These are phyloP conservation scores for Nigrograna mackinnonii DNA, from an alignment of 2,329 filamentous ascomycete genomes.

Conservation along the genomic window DNA sequence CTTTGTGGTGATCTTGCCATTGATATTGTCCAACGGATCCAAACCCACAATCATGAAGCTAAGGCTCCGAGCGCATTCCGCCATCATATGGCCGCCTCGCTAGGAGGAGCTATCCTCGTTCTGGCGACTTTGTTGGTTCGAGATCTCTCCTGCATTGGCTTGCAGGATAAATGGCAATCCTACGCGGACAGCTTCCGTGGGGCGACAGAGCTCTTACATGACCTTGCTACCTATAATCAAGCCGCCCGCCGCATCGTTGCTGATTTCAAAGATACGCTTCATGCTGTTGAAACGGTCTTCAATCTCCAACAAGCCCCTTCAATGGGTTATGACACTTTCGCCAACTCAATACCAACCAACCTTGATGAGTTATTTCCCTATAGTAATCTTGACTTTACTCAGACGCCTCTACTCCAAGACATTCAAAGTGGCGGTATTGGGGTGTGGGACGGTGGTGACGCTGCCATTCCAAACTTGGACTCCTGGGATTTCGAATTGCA, in stretches of 20 bases:
- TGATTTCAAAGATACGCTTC: constrained; percentile 21
- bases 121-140: constrained; percentile 22
- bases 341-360: constrained; percentile 12
- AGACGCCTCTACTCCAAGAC: too few species aligned
- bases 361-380: constrained; percentile 27
- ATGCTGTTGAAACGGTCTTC: constrained; percentile 8
- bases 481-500: too few species aligned
- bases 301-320: constrained; percentile 4
- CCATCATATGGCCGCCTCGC: constrained; percentile 17
- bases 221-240: constrained; percentile 13
- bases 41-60: constrained; percentile 6
- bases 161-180: constrained; percentile 2
- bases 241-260: constrained; percentile 23
- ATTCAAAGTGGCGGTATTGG: too few species aligned
- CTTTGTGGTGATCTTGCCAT: constrained; percentile 19
- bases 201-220: constrained; percentile 14
- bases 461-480: too few species aligned
- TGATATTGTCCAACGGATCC: constrained; percentile 16
- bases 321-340: background rate
- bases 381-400: constrained; percentile 18
- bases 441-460: too few species aligned
- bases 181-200: constrained; percentile 17
- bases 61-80: constrained; percentile 14
- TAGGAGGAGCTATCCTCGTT: constrained; percentile 21
- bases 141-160: constrained; percentile 8